phyloP scores from a whole-genome alignment of 495 filamentous ascomycete genomes.

The Barbatosphaeria neglecta region DNA sequence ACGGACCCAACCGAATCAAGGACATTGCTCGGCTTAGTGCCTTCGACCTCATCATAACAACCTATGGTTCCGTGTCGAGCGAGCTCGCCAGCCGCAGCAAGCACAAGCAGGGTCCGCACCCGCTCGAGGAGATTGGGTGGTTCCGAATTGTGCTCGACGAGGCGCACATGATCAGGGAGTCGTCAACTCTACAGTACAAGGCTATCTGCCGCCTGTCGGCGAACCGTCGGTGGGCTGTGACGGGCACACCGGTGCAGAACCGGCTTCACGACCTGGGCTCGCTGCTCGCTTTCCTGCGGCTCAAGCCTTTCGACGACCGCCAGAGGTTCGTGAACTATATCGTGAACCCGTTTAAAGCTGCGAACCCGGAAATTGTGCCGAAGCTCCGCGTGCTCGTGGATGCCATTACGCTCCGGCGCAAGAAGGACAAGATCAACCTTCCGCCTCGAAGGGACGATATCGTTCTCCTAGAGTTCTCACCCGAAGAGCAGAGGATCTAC shows the following conservation, averaged over 20 bases:
- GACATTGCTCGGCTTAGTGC: constrained; percentile 54
- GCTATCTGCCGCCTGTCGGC: constrained; percentile 74
- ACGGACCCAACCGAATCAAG: constrained; percentile 62
- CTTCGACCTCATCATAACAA: constrained; percentile 81
- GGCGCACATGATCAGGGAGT: constrained; percentile 86
- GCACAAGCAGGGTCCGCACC: constrained; percentile 46
- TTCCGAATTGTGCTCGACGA: constrained; percentile 95
- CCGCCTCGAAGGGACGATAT: constrained; percentile 63
- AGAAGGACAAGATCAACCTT: constrained; percentile 82
- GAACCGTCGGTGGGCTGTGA: constrained; percentile 86
- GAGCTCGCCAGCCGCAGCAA: constrained; percentile 55
- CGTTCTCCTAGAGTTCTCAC: constrained; percentile 45
- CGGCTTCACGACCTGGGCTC: constrained; percentile 82
- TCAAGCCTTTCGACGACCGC: constrained; percentile 78
- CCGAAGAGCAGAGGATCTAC: constrained; percentile 41
- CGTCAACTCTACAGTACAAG: constrained; percentile 65
- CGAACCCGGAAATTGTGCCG: constrained; percentile 67
- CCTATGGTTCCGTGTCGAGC: constrained; percentile 76
- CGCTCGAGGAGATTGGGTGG: constrained; percentile 70
- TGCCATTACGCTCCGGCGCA: constrained; percentile 79
- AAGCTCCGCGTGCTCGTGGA: constrained; percentile 87
- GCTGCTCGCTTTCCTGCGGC: constrained; percentile 76
- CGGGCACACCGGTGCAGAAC: constrained; percentile 86
- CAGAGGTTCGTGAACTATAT: constrained; percentile 66
- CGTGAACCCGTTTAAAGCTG: constrained; percentile 65